Base-by-base conservation (phyloP, 169 alveolate genomes). In the Plasmodium cynomolgi region DNA sequence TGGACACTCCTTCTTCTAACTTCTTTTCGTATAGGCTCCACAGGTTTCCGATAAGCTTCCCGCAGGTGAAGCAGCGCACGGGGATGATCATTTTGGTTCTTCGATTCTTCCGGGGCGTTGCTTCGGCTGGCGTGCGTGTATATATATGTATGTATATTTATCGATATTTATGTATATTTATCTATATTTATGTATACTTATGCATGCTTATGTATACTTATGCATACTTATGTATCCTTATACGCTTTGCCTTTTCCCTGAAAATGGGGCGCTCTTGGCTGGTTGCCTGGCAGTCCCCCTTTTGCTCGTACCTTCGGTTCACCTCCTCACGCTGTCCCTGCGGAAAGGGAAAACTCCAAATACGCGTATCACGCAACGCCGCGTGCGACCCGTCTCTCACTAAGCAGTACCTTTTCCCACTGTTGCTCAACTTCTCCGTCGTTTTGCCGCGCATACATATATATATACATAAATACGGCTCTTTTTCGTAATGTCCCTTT, bases 21-120 rank as follows among this genome's bases (percentile, higher is more conserved):
- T 97, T 96, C 62, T 97, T 98, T 39, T 98, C 97, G 96, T 98
- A 99, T 47, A 97, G 97, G 92, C 98, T 99, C 99, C 99, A 99
- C 93, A 98, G 97, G 95, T 99, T 99, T 9, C 99, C 99, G 31
- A 99, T 99, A 81, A 99, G 99, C 97, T 98, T 99, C 44, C 99
- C 99, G 93, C 99, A 99, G 31, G 99, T 99, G 97, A 99, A 99
- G 93, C 99, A 99, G 85, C 99, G 97, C 50, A 99, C 98, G 15
- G 99, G 99, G 83, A 99, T 98, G 91, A 99, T 99, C 99, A 99
- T 99, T 83, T 95, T 97, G 86, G 29, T 85, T 50, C 50, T 39
- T 74, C 41, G 7, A 5, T 23, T 74, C 23, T 74, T 74, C 58
- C 5, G n/a, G 58, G 58, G 58, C 5, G 58, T 47, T 47, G n/a